Evolutionary conservation across 2,329 filamentous ascomycete genomes (phyloP).

Genomic region (Cercospora zeae-maydis): DNA sequence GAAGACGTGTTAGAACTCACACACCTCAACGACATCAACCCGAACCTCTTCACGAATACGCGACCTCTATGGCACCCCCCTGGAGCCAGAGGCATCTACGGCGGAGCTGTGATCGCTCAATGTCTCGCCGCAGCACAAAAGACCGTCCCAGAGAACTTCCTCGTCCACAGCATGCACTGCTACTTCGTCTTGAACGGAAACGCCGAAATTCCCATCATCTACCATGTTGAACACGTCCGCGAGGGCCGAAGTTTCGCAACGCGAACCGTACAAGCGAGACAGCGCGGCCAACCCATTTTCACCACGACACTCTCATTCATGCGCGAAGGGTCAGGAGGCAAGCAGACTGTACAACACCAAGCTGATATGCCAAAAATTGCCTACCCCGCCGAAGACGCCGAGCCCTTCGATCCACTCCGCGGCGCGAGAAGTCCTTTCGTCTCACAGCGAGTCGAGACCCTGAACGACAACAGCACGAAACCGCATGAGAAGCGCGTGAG

Average conservation of each 20-base stretch:
- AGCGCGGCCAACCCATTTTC: slow-evolving; percentile 86
- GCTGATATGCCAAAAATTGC: slow-evolving; percentile 50
- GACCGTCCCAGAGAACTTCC: slow-evolving; percentile 77
- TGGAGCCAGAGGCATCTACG: slow-evolving; percentile 88
- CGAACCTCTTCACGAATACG: slow-evolving; percentile 92
- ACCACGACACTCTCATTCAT: slow-evolving; percentile 92
- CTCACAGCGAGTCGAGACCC: slow-evolving; percentile 54
- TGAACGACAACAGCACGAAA: slow-evolving; percentile 51
- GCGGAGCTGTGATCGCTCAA: slow-evolving; percentile 90
- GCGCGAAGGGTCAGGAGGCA: slow-evolving; percentile 58
- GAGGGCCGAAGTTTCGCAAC: slow-evolving; percentile 88
- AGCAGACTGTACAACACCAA: slow-evolving; percentile 62
- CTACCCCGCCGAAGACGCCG: slow-evolving; percentile 42
- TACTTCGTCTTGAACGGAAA: slow-evolving; percentile 95
- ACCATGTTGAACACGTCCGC: slow-evolving; percentile 90
- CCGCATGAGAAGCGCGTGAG: slow-evolving; percentile 64
- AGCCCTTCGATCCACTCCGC: slow-evolving; percentile 34
- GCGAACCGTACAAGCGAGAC: slow-evolving; percentile 90
- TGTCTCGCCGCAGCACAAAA: slow-evolving; percentile 81
- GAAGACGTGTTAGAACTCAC: slow-evolving; percentile 88
- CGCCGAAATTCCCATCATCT: slow-evolving; percentile 78
- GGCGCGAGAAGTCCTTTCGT: slow-evolving; percentile 53
- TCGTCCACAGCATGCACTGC: slow-evolving; percentile 95
- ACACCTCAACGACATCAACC: slow-evolving; percentile 69
- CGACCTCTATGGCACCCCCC: slow-evolving; percentile 88